These are phyloP conservation scores for Pestalotiopsis sp. DNA, from an alignment of 2,329 filamentous ascomycete genomes.

Conservation along the genomic window DNA sequence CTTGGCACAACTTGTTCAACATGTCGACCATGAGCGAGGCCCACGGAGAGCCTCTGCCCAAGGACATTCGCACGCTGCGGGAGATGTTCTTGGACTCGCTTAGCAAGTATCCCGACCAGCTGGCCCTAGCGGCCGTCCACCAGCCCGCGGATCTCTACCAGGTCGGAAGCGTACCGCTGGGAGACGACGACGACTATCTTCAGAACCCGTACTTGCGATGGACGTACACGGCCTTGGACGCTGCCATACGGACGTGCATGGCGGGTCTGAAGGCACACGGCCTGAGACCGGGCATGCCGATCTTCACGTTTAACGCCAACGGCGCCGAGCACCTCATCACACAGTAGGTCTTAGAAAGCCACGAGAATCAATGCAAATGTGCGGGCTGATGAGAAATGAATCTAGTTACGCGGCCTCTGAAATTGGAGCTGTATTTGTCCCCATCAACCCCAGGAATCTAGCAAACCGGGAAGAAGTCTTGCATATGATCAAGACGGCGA, in stretches of 20 bases:
- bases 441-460: slow-evolving; percentile 7
- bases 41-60: neutral
- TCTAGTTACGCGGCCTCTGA: neutral
- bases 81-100: slow-evolving; percentile 8
- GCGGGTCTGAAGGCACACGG: neutral
- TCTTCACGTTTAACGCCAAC: slow-evolving; percentile 10
- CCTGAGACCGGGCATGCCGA: slow-evolving; percentile 1
- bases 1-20: neutral
- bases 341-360: neutral
- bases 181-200: slow-evolving; percentile 4
- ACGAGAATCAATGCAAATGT: neutral
- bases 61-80: neutral
- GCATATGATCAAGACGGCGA: slow-evolving; percentile 7
- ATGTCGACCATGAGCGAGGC: slow-evolving; percentile 9
- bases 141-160: slow-evolving; percentile 2
- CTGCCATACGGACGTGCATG: neutral
- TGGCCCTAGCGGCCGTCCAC: slow-evolving; percentile 9
- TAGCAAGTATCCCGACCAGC: neutral
- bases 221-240: neutral
- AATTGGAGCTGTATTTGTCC: slow-evolving; percentile 3
- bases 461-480: slow-evolving; percentile 6
- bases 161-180: slow-evolving; percentile 1
- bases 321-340: slow-evolving; percentile 1
- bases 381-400: neutral
- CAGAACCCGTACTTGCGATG: slow-evolving; percentile 9